phyloP scores from a whole-genome alignment of 176 grass and related monocot genomes.

The Luzula sylvatica region DNA sequence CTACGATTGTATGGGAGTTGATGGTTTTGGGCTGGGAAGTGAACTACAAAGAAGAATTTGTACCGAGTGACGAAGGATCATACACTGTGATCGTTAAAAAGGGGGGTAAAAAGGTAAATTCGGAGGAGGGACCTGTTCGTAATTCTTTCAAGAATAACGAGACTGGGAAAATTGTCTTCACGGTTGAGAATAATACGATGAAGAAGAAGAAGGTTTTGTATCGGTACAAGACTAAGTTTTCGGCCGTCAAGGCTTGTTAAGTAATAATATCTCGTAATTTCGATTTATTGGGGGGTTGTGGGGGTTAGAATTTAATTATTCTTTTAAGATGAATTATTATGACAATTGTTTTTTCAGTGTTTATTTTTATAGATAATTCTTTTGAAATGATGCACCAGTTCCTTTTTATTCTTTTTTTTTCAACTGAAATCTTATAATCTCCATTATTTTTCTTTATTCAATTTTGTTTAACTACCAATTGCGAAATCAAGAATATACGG shows the following conservation, averaged over 20 bases:
- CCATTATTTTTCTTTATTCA: too few relatives aligned
- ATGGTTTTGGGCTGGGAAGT: slow-evolving; percentile 91
- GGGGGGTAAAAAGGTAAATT: slow-evolving; percentile 56
- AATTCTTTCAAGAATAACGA: slow-evolving; percentile 74
- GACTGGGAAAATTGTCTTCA: slow-evolving; percentile 70
- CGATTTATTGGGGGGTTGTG: too few relatives aligned
- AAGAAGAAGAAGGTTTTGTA: slow-evolving; percentile 81
- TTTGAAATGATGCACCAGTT: too few relatives aligned
- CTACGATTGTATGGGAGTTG: slow-evolving; percentile 62
- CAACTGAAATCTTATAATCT: too few relatives aligned
- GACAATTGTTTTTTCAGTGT: too few relatives aligned
- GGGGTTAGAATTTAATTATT: too few relatives aligned
- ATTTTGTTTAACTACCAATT: too few relatives aligned
- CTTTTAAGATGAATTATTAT: too few relatives aligned
- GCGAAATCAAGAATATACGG: too few relatives aligned
- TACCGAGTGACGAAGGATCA: slow-evolving; percentile 63
- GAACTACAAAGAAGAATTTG: slow-evolving; percentile 94
- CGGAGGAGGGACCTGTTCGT: slow-evolving; percentile 44
- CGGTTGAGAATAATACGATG: slow-evolving; percentile 51
- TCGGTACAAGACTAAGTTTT: slow-evolving; percentile 64
- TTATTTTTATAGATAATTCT: too few relatives aligned
- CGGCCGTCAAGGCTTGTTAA: slow-evolving; percentile 42
- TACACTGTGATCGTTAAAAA: slow-evolving; percentile 82
- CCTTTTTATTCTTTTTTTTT: too few relatives aligned
- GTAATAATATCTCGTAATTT: too few relatives aligned